phyloP scores from a whole-genome alignment of 2,329 filamentous ascomycete species.

The Trichoderma gracile region DNA sequence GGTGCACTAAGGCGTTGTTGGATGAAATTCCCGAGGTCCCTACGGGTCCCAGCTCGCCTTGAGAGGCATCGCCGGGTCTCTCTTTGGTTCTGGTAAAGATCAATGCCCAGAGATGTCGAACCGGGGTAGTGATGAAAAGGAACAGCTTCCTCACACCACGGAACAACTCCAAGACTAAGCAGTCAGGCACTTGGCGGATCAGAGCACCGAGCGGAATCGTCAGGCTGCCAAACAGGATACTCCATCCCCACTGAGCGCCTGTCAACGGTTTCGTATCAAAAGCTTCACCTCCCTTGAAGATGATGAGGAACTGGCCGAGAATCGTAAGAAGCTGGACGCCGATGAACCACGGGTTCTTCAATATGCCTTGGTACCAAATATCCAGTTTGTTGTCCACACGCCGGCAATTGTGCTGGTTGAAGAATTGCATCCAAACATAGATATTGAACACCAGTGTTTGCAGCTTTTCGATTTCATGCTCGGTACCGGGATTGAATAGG shows the following conservation, averaged over 20 bases:
- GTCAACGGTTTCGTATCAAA: slow-evolving; percentile 63
- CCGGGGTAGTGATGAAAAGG: slow-evolving; percentile 29
- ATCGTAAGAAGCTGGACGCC: slow-evolving; percentile 66
- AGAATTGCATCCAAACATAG: slow-evolving; percentile 89
- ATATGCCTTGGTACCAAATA: slow-evolving; percentile 72
- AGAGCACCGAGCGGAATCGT: slow-evolving; percentile 62
- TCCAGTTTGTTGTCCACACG: slow-evolving; percentile 82
- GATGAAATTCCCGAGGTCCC: slow-evolving; percentile 28
- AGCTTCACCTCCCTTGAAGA: slow-evolving; percentile 68
- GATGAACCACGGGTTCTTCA: slow-evolving; percentile 75
- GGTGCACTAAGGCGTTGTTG: slow-evolving; percentile 3
- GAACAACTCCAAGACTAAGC: slow-evolving; percentile 37
- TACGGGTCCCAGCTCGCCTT: slow-evolving; percentile 33
- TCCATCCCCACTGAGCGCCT: slow-evolving; percentile 69
- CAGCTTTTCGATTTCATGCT: slow-evolving; percentile 40
- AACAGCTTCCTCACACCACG: slow-evolving; percentile 29
- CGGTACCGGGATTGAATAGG: slow-evolving; percentile 55
- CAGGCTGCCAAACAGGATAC: slow-evolving; percentile 65
- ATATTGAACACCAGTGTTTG: slow-evolving; percentile 79
- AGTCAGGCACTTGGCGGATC: slow-evolving; percentile 46
- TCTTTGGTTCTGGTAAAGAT: slow-evolving; percentile 33
- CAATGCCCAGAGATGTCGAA: slow-evolving; percentile 29
- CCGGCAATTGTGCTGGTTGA: slow-evolving; percentile 79
- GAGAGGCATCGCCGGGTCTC: slow-evolving; percentile 27
- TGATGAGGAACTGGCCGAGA: slow-evolving; percentile 69